phyloP scores from a whole-genome alignment of 2,329 filamentous ascomycete genomes.

The Mollisiaceae sp. region DNA sequence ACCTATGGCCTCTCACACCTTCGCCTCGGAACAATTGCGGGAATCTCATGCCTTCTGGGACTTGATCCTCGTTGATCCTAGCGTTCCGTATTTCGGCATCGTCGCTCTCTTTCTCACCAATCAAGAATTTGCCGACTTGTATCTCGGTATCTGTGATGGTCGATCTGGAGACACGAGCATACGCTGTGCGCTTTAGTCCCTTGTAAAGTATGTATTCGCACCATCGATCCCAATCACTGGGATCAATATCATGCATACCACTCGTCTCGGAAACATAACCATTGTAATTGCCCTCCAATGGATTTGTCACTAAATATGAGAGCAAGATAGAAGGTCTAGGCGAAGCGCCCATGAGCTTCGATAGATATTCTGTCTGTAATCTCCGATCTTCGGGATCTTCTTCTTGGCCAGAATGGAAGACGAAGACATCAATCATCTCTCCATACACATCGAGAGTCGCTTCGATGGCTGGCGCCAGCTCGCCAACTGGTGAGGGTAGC shows the following conservation, averaged over 20 bases:
- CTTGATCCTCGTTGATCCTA: slow-evolving; percentile 70
- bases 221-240: slow-evolving; percentile 94
- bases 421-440: slow-evolving; percentile 87
- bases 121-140: slow-evolving; percentile 93
- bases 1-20: slow-evolving; percentile 86
- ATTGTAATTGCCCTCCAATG: slow-evolving; percentile 93
- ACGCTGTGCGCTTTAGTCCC: slow-evolving; percentile 81
- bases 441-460: slow-evolving; percentile 96
- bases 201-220: slow-evolving; percentile 99
- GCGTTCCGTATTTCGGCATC: slow-evolving; percentile 60
- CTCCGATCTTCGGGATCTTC: slow-evolving; percentile 92
- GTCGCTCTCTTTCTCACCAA: slow-evolving; percentile 73
- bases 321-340: slow-evolving; percentile 83
- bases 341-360: slow-evolving; percentile 84
- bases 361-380: slow-evolving; percentile 83
- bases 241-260: slow-evolving; percentile 95
- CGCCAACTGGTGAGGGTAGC: slow-evolving; percentile 89
- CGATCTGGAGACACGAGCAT: slow-evolving; percentile 84
- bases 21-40: slow-evolving; percentile 82
- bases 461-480: slow-evolving; percentile 93
- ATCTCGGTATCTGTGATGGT: slow-evolving; percentile 98
- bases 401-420: slow-evolving; percentile 98
- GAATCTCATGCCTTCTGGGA: slow-evolving; percentile 81
- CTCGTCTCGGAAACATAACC: slow-evolving; percentile 86
- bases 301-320: slow-evolving; percentile 90